phyloP scores from a whole-genome alignment of 2,329 filamentous ascomycete species.

The Sporothrix variecibatus region DNA sequence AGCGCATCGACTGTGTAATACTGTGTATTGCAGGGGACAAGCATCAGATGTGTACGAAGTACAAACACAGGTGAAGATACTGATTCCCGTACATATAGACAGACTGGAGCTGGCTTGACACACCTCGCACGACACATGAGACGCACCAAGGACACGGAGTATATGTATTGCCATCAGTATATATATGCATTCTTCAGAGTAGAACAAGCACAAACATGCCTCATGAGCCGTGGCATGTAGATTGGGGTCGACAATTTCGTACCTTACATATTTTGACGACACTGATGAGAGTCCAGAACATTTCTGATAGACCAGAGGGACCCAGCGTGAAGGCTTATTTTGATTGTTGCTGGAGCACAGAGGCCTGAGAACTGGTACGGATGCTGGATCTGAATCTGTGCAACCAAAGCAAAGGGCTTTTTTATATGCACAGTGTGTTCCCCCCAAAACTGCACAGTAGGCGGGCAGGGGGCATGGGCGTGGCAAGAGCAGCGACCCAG shows the following conservation, averaged over 20 bases:
- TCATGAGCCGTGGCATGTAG: background rate
- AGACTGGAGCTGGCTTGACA: background rate
- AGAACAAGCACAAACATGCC: background rate
- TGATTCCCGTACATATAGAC: background rate
- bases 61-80: background rate
- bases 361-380: too few relatives aligned
- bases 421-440: background rate
- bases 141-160: background rate
- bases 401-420: background rate
- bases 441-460: background rate
- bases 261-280: background rate
- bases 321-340: background rate
- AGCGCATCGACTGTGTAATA: background rate
- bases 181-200: too few relatives aligned
- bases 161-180: background rate
- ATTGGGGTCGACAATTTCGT: background rate
- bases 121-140: slow-evolving; percentile 14
- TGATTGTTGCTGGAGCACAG: background rate
- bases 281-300: background rate
- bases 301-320: background rate
- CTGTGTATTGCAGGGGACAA: background rate
- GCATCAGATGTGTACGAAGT: background rate
- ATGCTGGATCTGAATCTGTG: background rate
- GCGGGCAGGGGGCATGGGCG: background rate
- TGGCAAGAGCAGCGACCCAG: slow-evolving; percentile 6